Evolutionary conservation across 345 rosid species (phyloP), one percentile per base, ranked within the genome.

Genomic region (Corymbia maculata): DNA sequence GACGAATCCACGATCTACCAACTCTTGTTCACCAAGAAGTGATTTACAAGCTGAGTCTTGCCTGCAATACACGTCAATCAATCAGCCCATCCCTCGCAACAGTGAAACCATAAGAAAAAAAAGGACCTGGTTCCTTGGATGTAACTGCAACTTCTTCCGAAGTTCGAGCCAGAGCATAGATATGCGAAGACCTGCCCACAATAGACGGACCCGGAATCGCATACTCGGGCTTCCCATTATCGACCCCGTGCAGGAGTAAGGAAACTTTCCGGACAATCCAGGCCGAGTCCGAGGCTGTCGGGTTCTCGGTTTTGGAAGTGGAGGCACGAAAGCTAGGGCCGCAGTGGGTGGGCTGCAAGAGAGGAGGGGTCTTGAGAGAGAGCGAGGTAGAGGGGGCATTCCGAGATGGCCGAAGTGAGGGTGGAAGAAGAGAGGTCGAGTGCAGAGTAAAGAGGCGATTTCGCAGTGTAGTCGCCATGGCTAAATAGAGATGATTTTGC

Each of bases 1-100:
- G 99, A 97, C 93, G 96, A 93, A 93, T 99, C 42, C 92, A 96
- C 99, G 51, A 97, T 89, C 89, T 95, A 95, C 99, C 98, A 97
- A 91, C 96, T 96, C 92, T 93, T 95, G 89, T 95, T 97, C 93
- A 97, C 98, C 93, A 96, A 92, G 91, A 95, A 96, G 91, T 96
- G 97, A 90, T 95, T 97, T 32, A 97, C 96, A 90, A 95, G 93
- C 94, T 97, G 99, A 55, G 26, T 96, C 93, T 97, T 97, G 88
- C 98, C 99, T 96, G 91, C 89, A 90, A 22, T 30, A 47, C 21
- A 51, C 13, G 36, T 55, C 11, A 55, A 55, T 55, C 59, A 21
- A 21, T 55, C 26, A 55, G 42, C 22, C 59, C 59, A 55, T 55
- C 5, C 59, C 26, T 55, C 59, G 8, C 59, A 10, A 55, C 59